Base-by-base conservation (phyloP, 2,329 filamentous ascomycete species). In the Xylariaceae sp. region DNA sequence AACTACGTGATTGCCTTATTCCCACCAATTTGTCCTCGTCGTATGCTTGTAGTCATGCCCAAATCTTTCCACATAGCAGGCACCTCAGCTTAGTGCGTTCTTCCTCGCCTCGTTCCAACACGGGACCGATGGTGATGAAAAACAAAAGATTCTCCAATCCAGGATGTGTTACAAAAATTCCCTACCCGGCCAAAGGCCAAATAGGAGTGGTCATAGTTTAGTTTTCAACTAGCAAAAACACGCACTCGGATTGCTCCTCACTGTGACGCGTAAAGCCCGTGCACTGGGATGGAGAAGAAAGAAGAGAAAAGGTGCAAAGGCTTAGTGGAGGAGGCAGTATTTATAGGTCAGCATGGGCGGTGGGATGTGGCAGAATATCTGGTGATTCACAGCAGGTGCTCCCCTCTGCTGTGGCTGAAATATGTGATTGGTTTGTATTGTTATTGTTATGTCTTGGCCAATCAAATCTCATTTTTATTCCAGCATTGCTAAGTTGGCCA, bases 181-280 rank as follows among this genome's bases (percentile, higher is more conserved):
- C 86, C 80, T 81, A 77, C 75, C 83, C 81, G 81, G 79, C 81
- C 78, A 79, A 80, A 82, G 21, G 81, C 85, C 83, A 82, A 81
- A 66, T 75, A 80, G 78, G 78, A 91, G 87, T 79, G 80, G 87
- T 90, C 87, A 88, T 83, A 80, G 79, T 81, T 79, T 89, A 89
- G 87, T 89, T 89, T 89, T 89, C 87, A 90, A 89, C 86, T 89
- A 91, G 88, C 88, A 91, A 90, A 89, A 90, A 90, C 81, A 82
- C 83, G 82, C 83, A 84, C 86, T 91, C 88, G 84, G 88, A 91
- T 85, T 82, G 85, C 86, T 90, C 88, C 85, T 91, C 88, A 91
- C 85, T 87, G 86, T 83, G 84, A 86, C 83, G 83, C 85, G 82
- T 89, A 88, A 87, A 83, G 86, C 88, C 86, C 84, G 76, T 86